phyloP scores from a whole-genome alignment of 805 yeast species.

The Pichia gijzeniarum region DNA sequence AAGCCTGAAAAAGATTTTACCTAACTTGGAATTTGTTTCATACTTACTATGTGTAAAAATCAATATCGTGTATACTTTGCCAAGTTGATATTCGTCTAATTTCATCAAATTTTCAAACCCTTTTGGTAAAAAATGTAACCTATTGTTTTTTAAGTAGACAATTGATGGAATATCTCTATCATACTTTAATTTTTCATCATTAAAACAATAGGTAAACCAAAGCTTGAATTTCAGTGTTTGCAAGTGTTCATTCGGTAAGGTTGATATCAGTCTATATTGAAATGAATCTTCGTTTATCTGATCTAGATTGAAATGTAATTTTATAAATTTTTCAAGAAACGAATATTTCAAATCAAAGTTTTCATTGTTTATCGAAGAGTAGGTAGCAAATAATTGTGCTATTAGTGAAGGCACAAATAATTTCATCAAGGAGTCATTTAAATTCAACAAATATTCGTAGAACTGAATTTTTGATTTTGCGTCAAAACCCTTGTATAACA shows the following conservation, averaged over 20 bases:
- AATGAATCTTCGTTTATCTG: constrained; percentile 5
- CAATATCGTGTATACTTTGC: constrained; percentile 16
- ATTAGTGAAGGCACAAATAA: constrained; percentile 10
- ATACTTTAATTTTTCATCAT: constrained; percentile 6
- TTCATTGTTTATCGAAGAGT: neutral
- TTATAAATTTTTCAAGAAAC: constrained; percentile 6
- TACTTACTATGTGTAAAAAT: constrained; percentile 20
- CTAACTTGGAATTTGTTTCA: constrained; percentile 17
- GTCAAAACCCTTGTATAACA: constrained; percentile 7
- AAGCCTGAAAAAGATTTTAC: constrained; percentile 8
- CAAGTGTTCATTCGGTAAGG: constrained; percentile 4
- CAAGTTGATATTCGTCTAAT: constrained; percentile 2
- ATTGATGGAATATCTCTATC: constrained; percentile 7
- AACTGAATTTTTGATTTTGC: neutral
- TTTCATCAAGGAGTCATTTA: neutral
- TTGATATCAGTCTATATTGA: constrained; percentile 8
- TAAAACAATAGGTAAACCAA: constrained; percentile 13
- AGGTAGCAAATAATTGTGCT: neutral
- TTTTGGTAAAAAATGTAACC: constrained; percentile 11
- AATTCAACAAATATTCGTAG: neutral
- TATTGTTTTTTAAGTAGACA: constrained; percentile 8
- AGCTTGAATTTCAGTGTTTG: constrained; percentile 8
- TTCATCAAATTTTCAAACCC: constrained; percentile 9
- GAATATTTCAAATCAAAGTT: constrained; percentile 1
- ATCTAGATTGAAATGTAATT: constrained; percentile 4